phyloP scores from a whole-genome alignment of 331 rosid species.

The Ulmus americana region DNA sequence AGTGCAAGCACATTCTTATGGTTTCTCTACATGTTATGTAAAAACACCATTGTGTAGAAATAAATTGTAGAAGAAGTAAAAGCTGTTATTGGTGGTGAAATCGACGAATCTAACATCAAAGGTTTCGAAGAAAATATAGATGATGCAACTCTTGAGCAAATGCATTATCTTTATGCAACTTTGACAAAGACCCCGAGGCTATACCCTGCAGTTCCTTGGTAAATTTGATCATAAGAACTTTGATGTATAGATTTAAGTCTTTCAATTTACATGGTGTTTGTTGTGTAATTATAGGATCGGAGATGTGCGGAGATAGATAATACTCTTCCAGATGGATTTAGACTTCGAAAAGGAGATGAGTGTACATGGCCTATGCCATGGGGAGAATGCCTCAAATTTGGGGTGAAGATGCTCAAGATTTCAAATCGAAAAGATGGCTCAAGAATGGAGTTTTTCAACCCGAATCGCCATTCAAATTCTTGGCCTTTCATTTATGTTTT shows the following conservation, averaged over 20 bases:
- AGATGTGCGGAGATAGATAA: conserved; percentile 41
- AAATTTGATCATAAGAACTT: background rate
- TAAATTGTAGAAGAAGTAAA: conserved; percentile 59
- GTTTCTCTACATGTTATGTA: conserved; percentile 75
- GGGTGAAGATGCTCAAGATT: conserved; percentile 64
- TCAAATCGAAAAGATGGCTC: conserved; percentile 69
- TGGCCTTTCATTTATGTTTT: conserved; percentile 54
- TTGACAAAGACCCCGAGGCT: conserved; percentile 71
- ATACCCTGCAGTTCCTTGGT: conserved; percentile 67
- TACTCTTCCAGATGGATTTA: conserved; percentile 57
- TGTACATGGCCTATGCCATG: conserved; percentile 53
- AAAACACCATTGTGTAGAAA: conserved; percentile 62
- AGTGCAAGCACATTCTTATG: conserved; percentile 75
- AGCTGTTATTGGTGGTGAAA: conserved; percentile 31
- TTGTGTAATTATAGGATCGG: conserved; percentile 37
- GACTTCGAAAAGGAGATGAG: conserved; percentile 56
- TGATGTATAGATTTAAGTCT: background rate
- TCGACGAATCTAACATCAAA: conserved; percentile 27
- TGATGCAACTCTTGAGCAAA: conserved; percentile 44
- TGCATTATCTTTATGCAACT: conserved; percentile 80
- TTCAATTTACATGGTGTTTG: background rate
- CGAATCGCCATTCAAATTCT: conserved; percentile 61
- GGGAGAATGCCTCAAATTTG: conserved; percentile 69
- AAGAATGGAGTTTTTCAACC: conserved; percentile 45
- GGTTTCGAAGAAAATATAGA: conserved; percentile 37